Conservation (phyloP, 2,329 filamentous ascomycete genomes). For the Pseudogymnoascus sp. region DNA sequence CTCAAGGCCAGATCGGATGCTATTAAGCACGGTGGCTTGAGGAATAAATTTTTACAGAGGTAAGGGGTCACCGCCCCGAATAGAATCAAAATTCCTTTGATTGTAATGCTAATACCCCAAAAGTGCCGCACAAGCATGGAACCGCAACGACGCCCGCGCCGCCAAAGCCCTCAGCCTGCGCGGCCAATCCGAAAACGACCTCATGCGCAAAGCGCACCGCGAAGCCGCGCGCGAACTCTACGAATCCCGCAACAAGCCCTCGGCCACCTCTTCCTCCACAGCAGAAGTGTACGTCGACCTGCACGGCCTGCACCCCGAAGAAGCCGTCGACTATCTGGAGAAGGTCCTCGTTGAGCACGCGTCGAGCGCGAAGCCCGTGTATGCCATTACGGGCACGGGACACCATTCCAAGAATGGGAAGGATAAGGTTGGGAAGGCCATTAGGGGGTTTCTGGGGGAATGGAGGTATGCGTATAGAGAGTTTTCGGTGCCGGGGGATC, state of each 20-base stretch:
- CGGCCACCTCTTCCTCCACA: conserved; percentile 39
- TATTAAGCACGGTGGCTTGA: conserved; percentile 90
- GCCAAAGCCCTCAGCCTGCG: conserved; percentile 90
- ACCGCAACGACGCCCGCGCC: conserved; percentile 90
- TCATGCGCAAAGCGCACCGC: conserved; percentile 94
- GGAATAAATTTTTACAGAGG: conserved; percentile 97
- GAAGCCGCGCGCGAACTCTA: conserved; percentile 89
- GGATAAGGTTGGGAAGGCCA: conserved; percentile 93
- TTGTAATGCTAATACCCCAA: conserved; percentile 15
- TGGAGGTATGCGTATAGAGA: conserved; percentile 95
- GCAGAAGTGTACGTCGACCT: conserved; percentile 87
- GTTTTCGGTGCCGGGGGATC: conserved; percentile 92
- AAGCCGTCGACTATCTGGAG: conserved; percentile 90
- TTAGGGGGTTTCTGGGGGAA: conserved; percentile 84
- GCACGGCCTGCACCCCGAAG: conserved; percentile 96
- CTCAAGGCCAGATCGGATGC: conserved; percentile 91
- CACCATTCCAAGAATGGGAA: conserved; percentile 98
- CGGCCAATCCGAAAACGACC: conserved; percentile 91
- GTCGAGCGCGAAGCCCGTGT: conserved; percentile 65
- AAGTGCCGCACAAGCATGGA: conserved; percentile 96
- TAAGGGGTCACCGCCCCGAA: conserved; percentile 39
- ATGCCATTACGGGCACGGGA: conserved; percentile 92
- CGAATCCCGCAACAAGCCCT: conserved; percentile 72
- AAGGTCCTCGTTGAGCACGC: conserved; percentile 77
- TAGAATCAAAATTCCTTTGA: too few relatives aligned